Percentiles rank a stretch among this genome's conserved stretches.
Evolutionary conservation across 2,329 filamentous ascomycete genomes (phyloP).

Genomic region (Bisporella sp.): DNA sequence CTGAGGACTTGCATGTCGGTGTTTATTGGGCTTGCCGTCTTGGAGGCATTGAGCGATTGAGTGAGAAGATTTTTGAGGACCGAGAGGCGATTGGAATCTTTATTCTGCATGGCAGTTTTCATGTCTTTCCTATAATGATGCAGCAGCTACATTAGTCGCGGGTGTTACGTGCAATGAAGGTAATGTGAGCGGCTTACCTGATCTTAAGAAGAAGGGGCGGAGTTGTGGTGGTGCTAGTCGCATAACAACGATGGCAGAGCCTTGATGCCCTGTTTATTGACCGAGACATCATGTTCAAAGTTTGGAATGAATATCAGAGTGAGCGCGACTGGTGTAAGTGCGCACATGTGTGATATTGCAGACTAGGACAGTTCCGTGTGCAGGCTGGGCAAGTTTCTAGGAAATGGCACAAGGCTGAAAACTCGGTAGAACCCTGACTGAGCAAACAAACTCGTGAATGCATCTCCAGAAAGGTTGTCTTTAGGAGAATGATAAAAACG

Average conservation of each 20-base stretch:
- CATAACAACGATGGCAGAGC: constrained; percentile 21
- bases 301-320: not conserved
- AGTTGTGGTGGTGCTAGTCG: constrained; percentile 18
- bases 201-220: constrained; percentile 30
- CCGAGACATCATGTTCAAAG: constrained; percentile 16
- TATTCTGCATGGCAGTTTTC: constrained; percentile 59
- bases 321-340: too few species aligned
- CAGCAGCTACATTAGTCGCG: not conserved
- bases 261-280: constrained; percentile 15
- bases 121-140: constrained; percentile 38
- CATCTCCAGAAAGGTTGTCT: too few species aligned
- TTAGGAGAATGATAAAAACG: too few species aligned
- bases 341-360: too few species aligned
- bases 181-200: constrained; percentile 18
- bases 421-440: too few species aligned
- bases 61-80: constrained; percentile 64
- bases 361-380: too few species aligned
- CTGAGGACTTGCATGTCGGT: constrained; percentile 64
- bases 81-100: constrained; percentile 56
- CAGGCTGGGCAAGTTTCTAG: too few species aligned
- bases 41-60: constrained; percentile 67
- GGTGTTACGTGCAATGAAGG: not conserved
- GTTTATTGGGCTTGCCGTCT: constrained; percentile 61
- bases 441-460: too few species aligned
- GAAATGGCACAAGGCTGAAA: too few species aligned